These are phyloP conservation scores for Cochlearia excelsa DNA, from an alignment of 345 rosid genomes.

Conservation along the genomic window DNA sequence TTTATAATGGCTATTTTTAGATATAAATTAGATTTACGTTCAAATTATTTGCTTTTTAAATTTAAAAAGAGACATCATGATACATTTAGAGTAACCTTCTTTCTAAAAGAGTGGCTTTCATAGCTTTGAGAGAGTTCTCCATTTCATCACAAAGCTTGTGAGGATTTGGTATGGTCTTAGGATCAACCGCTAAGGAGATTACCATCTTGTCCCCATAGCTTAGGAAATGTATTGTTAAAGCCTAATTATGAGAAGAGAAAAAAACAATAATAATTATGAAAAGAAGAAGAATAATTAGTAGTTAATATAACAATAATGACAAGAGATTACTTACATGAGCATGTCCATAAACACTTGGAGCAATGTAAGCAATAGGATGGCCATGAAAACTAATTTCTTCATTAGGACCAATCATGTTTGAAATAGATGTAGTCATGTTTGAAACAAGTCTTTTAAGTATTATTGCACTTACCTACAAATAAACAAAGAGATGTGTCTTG, in stretches of 20 bases:
- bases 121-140: slow-evolving; percentile 46
- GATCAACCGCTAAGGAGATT: slow-evolving; percentile 55
- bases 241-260: slow-evolving; percentile 34
- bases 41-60: no score
- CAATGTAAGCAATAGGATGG: slow-evolving; percentile 48
- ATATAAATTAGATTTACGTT: no score
- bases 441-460: slow-evolving; percentile 30
- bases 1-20: no score
- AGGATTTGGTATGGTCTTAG: slow-evolving; percentile 54
- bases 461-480: slow-evolving; percentile 37
- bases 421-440: slow-evolving; percentile 44
- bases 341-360: slow-evolving; percentile 53
- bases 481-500: no score
- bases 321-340: slow-evolving; percentile 51
- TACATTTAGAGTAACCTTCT: slow-evolving; percentile 9
- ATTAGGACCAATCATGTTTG: slow-evolving; percentile 48
- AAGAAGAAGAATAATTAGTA: no score
- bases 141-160: slow-evolving; percentile 50
- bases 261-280: no score
- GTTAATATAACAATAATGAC: no score
- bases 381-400: slow-evolving; percentile 56
- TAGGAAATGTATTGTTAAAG: slow-evolving; percentile 60
- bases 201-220: slow-evolving; percentile 62
- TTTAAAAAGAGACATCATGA: no score
- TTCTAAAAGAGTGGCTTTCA: slow-evolving; percentile 35